Evolutionary conservation across 768 basidiomycete species (phyloP).

Genomic region (Hericium rajendrae): DNA sequence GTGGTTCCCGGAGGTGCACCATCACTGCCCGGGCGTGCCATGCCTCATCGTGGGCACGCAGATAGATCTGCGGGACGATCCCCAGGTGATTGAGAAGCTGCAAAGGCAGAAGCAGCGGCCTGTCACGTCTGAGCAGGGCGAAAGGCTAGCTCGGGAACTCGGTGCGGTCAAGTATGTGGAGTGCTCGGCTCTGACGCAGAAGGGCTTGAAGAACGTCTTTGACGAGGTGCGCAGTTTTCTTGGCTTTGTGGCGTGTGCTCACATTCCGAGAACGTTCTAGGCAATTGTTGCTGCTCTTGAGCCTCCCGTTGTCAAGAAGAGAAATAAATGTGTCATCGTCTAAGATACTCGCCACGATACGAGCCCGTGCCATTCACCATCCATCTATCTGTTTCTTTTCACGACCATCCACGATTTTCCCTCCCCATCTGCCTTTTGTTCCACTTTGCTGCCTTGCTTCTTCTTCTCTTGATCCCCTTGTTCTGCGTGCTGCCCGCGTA

Average conservation of each 20-base stretch:
- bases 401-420: slow-evolving; percentile 5
- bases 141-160: slow-evolving; percentile 90
- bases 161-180: slow-evolving; percentile 99
- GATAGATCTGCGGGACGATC: slow-evolving; percentile 91
- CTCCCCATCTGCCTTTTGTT: slow-evolving; percentile 10
- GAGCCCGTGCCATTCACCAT: background rate
- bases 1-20: slow-evolving; percentile 99
- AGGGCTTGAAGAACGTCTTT: slow-evolving; percentile 99
- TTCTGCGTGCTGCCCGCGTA: slow-evolving; percentile 7
- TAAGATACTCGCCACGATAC: slow-evolving; percentile 35
- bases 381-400: slow-evolving; percentile 12
- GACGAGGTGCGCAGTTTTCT: slow-evolving; percentile 62
- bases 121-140: slow-evolving; percentile 79
- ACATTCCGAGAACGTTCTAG: slow-evolving; percentile 31
- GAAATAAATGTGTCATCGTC: slow-evolving; percentile 73
- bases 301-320: slow-evolving; percentile 85
- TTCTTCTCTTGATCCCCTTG: slow-evolving; percentile 9
- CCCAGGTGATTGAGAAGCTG: slow-evolving; percentile 89
- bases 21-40: slow-evolving; percentile 98
- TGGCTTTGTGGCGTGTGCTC: background rate
- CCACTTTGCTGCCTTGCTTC: slow-evolving; percentile 8
- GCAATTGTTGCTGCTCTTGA: slow-evolving; percentile 98
- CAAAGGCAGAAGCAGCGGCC: slow-evolving; percentile 94
- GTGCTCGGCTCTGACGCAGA: slow-evolving; percentile 98
- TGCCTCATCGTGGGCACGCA: slow-evolving; percentile 99